Base-by-base conservation (phyloP, 1,284 basidiomycete species). In the Sporisorium graminicola region DNA sequence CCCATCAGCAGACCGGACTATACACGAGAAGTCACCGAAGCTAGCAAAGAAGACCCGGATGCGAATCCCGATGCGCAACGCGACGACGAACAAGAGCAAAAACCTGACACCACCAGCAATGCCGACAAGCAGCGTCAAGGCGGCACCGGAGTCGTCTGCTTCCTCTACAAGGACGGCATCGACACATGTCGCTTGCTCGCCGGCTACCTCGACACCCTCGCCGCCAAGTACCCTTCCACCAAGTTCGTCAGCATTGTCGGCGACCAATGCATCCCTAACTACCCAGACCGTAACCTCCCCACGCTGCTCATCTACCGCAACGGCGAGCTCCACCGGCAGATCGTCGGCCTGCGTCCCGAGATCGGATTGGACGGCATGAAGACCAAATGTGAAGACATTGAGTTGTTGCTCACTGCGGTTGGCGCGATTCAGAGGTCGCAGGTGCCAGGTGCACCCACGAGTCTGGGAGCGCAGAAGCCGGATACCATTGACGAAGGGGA, bases 221-320 rank as follows among this genome's bases (percentile, higher is more conserved):
- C 96, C 0, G 88, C 89, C 29, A 90, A 91, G 59, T 92, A 98
- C 86, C 93, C 95, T 3, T 90, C 92, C 27, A 94, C 95, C 10
- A 98, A 98, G 86, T 98, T 99, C 81, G 93, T 98, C 70, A 94
- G 93, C 40, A 98, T 99, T 79, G 91, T 96, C 2, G 95, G 95
- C 31, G 91, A 94, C 87, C 82, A 96, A 86, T 98, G 96, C 87
- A 98, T 99, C 79, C 91, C 94, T 26, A 93, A 98, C 86, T 92
- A 98, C 56, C 96, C 96, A 9, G 96, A 98, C 82, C 89, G 90
- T 43, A 92, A 95, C 65, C 87, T 95, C 51, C 97, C 96, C 1
- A 98, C 96, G 87, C 87, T 99, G 62, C 91, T 99, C 75, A 88
- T 98, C 42, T 99, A 99, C 86, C 90, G 93, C 46, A 92, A 92